Evolutionary conservation across 495 filamentous ascomycete genomes (phyloP).

Genomic region (Staphylotrichum longicolle): DNA sequence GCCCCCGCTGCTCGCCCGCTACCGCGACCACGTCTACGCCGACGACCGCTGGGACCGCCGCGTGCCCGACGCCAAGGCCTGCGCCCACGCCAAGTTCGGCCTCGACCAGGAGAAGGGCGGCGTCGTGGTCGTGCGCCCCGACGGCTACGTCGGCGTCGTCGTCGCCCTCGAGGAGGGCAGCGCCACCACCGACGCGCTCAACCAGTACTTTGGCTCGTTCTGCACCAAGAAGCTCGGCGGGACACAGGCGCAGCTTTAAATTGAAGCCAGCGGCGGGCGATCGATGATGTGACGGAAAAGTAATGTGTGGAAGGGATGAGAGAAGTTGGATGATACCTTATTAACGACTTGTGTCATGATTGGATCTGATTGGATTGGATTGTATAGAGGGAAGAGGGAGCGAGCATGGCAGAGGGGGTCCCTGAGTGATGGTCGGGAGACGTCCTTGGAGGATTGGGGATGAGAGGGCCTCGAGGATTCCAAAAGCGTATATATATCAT

Average conservation of each 20-base stretch:
- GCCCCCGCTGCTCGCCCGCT: conserved; percentile 66
- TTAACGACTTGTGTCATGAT: too few relatives aligned
- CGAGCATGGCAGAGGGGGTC: too few relatives aligned
- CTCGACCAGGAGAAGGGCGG: conserved; percentile 69
- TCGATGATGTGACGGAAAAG: background rate
- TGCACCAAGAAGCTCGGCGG: conserved; percentile 42
- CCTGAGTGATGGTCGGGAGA: too few relatives aligned
- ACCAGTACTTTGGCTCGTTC: conserved; percentile 77
- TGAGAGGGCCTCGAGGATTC: too few relatives aligned
- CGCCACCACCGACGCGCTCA: conserved; percentile 76
- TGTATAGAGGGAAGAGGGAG: background rate
- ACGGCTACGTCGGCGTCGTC: conserved; percentile 80
- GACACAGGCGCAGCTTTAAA: conserved; percentile 24
- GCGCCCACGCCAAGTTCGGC: conserved; percentile 86
- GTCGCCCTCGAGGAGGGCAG: conserved; percentile 68
- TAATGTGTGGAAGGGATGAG: background rate
- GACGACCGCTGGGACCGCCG: conserved; percentile 76
- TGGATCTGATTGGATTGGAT: too few relatives aligned
- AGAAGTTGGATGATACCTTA: background rate
- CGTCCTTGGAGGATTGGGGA: too few relatives aligned
- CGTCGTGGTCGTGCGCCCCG: conserved; percentile 77
- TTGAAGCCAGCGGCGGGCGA: background rate
- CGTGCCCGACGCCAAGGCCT: conserved; percentile 63
- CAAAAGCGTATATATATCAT: too few relatives aligned
- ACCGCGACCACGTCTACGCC: conserved; percentile 80